Conservation (phyloP, 371 early-diverging fungal species). For the Zancudomyces culisetae region DNA sequence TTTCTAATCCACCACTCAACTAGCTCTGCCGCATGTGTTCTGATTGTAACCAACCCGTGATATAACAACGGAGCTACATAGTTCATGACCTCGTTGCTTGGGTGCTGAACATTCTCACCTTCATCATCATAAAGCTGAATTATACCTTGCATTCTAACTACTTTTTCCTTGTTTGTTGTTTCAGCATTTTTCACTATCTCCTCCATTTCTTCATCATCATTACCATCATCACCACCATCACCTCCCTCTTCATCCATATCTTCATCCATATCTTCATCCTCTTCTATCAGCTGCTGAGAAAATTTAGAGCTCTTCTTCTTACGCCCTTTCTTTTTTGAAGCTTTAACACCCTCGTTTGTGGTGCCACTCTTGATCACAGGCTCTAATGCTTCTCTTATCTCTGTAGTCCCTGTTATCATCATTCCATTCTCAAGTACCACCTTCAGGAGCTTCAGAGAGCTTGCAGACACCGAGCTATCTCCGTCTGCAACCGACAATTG, state of each 20-base stretch:
- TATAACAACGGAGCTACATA: conserved; percentile 17
- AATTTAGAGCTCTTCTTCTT: conserved; percentile 11
- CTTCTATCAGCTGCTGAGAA: conserved; percentile 15
- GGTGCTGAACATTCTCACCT: conserved; percentile 6
- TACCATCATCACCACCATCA: background rate
- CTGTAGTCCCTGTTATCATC: conserved; percentile 21
- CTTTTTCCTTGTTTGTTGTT: conserved; percentile 4
- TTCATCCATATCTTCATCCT: background rate
- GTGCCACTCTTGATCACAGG: background rate
- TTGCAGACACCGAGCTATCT: conserved; percentile 38
- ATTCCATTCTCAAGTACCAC: conserved; percentile 26
- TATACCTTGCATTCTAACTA: conserved; percentile 1
- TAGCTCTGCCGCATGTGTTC: conserved; percentile 18
- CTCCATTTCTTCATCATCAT: background rate
- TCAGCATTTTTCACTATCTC: no score
- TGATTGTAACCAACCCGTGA: conserved; percentile 17
- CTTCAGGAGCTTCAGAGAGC: conserved; percentile 38
- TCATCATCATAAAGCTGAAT: no score
- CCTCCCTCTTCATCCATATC: conserved; percentile 25
- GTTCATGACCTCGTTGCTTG: conserved; percentile 12
- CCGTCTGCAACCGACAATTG: conserved; percentile 68
- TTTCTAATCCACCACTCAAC: conserved; percentile 27
- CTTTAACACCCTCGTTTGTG: conserved; percentile 12
- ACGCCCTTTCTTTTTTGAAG: conserved; percentile 3
- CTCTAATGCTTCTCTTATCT: conserved; percentile 14